Evolutionary conservation across 306 rosid species (phyloP), one percentile per base, ranked within the genome.

Genomic region (Rosa chinensis): DNA sequence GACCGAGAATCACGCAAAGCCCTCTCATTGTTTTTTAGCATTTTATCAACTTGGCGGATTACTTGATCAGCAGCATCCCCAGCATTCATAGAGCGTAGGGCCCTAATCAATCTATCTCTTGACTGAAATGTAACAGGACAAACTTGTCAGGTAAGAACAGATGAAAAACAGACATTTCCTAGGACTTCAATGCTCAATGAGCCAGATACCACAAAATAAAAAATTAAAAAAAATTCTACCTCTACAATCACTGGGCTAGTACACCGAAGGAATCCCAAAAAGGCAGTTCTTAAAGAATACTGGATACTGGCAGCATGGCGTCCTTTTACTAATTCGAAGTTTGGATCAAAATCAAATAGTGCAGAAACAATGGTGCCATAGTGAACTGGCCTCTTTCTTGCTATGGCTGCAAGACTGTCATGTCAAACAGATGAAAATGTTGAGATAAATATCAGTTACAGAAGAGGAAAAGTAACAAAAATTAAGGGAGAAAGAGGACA

Each of bases 21-120:
- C 50, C 98, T 97, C 82, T 95, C 99, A 72, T 90, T 86, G 77
- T 85, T 89, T 80, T 90, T 95, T 59, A 93, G 82, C 87, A 90
- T 85, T 86, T 89, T 95, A 82, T 93, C 99, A 40, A 93, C 96
- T 84, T 93, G 99, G 72, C 98, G 89, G 83, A 95, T 88, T 58
- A 89, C 98, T 84, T 93, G 99, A 89, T 95, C 99, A 52, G 93
- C 94, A 37, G 98, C 97, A 73, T 95, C 99, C 71, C 97, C 99
- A 25, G 96, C 98, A 90, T 90, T 90, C 88, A 95, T 91, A 77
- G 91, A 89, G 73, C 99, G 89, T 77, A 95, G 87, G 81, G 89
- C 90, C 90, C 89, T 88, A 73, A 91, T 63, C 84, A 95, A 85
- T 79, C 86, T 89, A 70, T 95, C 99, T 86, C 98, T 93, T 40